These are phyloP conservation scores for Plasmodium vivax DNA, from an alignment of 169 alveolate species.

Conservation along the genomic window DNA sequence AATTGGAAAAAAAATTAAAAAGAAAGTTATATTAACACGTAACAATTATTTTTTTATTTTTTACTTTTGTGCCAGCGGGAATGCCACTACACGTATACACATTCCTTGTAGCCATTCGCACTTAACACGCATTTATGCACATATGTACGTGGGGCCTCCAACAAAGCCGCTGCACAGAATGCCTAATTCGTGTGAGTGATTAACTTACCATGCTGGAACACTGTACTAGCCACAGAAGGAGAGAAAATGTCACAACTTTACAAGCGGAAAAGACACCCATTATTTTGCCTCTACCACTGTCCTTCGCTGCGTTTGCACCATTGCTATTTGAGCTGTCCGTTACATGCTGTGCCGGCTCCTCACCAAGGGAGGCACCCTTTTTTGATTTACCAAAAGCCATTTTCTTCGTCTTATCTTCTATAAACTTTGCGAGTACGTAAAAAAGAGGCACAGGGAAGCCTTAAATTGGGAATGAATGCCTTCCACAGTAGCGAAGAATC, in stretches of 20 bases:
- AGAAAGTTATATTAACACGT: not conserved
- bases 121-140: not conserved
- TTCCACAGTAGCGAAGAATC: not conserved
- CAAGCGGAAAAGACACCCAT: not conserved
- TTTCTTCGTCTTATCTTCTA: not conserved
- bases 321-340: not conserved
- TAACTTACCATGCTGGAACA: not conserved
- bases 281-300: not conserved
- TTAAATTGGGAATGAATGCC: not conserved
- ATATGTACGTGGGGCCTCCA: not conserved
- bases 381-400: not conserved
- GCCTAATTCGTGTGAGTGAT: not conserved
- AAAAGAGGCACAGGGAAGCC: not conserved
- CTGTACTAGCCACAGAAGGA: conserved; percentile 4
- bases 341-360: not conserved
- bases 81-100: not conserved
- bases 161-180: not conserved
- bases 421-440: not conserved
- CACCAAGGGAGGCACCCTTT: not conserved
- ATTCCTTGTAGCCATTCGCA: not conserved
- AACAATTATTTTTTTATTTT: not conserved
- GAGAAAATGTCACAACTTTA: not conserved
- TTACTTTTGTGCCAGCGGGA: not conserved
- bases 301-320: not conserved
- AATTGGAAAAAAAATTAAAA: not conserved